Percentiles rank a stretch among this genome's conserved stretches.
Evolutionary conservation across 805 yeast species (phyloP).

Genomic region (Metschnikowia continentalis): DNA sequence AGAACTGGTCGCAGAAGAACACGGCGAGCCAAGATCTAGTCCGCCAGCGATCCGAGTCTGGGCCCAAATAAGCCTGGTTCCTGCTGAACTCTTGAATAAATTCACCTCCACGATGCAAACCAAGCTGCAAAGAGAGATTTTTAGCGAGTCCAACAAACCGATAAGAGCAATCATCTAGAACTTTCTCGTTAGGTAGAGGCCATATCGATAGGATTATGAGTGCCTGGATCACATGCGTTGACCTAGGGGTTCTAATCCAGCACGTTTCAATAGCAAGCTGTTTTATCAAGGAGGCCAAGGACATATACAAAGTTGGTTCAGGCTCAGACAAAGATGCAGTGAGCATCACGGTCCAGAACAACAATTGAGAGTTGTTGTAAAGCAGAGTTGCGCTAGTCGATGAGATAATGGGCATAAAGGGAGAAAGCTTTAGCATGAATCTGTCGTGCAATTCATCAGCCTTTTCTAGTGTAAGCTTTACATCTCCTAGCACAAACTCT

Average conservation of each 20-base stretch:
- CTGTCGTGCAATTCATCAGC: slow-evolving; percentile 70
- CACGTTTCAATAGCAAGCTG: slow-evolving; percentile 88
- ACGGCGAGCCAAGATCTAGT: slow-evolving; percentile 90
- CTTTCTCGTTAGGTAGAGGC: slow-evolving; percentile 92
- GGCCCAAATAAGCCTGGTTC: slow-evolving; percentile 76
- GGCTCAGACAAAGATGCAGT: slow-evolving; percentile 86
- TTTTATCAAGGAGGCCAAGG: slow-evolving; percentile 71
- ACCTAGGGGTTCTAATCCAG: slow-evolving; percentile 89
- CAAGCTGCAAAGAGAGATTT: slow-evolving; percentile 76
- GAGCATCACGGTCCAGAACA: slow-evolving; percentile 87
- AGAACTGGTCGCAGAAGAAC: slow-evolving; percentile 82
- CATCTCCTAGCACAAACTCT: slow-evolving; percentile 76
- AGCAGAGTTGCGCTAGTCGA: slow-evolving; percentile 70
- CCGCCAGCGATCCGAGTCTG: slow-evolving; percentile 92
- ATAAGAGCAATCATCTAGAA: slow-evolving; percentile 86
- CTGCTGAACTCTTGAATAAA: slow-evolving; percentile 88
- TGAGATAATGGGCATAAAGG: slow-evolving; percentile 74
- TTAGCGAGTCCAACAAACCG: slow-evolving; percentile 87
- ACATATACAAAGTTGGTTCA: slow-evolving; percentile 74
- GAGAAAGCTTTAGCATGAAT: slow-evolving; percentile 64
- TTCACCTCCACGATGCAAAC: slow-evolving; percentile 82
- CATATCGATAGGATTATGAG: slow-evolving; percentile 77
- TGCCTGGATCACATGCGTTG: slow-evolving; percentile 91
- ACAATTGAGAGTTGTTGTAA: slow-evolving; percentile 74
- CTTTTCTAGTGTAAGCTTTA: slow-evolving; percentile 56